Base-by-base conservation (phyloP, 2,329 filamentous ascomycete species). In the Epicoccum nigrum region DNA sequence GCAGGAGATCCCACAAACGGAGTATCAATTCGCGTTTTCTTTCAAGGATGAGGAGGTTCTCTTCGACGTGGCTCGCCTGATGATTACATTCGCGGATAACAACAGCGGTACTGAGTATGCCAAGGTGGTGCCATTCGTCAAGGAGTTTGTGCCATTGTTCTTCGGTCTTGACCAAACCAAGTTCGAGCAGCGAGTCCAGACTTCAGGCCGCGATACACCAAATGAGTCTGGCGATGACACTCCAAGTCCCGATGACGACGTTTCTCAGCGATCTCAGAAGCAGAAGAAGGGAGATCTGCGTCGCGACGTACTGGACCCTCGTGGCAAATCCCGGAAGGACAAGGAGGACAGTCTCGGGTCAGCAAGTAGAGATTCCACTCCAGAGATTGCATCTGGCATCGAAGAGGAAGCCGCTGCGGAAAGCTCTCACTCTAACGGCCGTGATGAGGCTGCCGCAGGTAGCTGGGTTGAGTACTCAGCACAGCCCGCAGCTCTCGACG, bases 331-430 rank as follows among this genome's bases (percentile, higher is more conserved):
- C 19, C 83, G 88, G 32, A 83, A 81, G 38, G 87, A 91, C 45
- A 92, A 94, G 65, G 90, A 94, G 57, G 89, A 88, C 55, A 93
- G 88, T 62, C 79, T 84, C n/a, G 84, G 84, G 1, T 87, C 88
- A 19, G 86, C 83, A 12, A 96, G 90, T 76, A 91, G 95, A 65
- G 92, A 94, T 63, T 92, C 89, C 0, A 96, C 92, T 0, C 93
- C 94, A 0, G 92, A 95, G 64, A 84, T 87, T 17, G 84, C 80
- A n/a, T 92, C 89, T 1, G 84, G 83, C 21, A 87, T 84, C 45
- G 90, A 94, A 62, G 89, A 93, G 56, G 90, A 94, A 27, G 85
- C 86, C 77, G 79, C 77, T 5, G 86, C 78, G 8, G 81, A 89
- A 45, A 81, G 89, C 55, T 72, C 78, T 27, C 69, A 79, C 67